Percentiles rank a stretch among this genome's conserved stretches.
Evolutionary conservation across 257 asterid species (phyloP).

Genomic region (Przewalskia tangutica): DNA sequence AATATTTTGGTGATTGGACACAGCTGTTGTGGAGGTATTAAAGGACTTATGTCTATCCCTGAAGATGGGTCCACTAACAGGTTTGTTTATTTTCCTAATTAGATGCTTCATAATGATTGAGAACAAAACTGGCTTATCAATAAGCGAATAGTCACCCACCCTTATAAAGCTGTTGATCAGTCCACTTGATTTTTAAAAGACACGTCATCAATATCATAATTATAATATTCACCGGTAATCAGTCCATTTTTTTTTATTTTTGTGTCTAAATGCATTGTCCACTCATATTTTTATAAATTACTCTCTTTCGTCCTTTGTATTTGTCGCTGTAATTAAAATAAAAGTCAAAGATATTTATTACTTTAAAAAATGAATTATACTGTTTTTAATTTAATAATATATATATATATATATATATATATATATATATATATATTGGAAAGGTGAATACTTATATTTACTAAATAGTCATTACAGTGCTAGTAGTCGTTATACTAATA

Average conservation of each 20-base stretch:
- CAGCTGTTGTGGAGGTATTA: slow-evolving; percentile 94
- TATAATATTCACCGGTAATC: too few species aligned
- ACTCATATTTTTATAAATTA: too few species aligned
- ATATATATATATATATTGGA: too few species aligned
- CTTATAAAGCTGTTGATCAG: not conserved
- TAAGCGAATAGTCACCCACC: not conserved
- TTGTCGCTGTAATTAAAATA: not conserved
- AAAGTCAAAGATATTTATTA: too few species aligned
- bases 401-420: too few species aligned
- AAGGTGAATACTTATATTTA: too few species aligned
- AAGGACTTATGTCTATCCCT: slow-evolving; percentile 79
- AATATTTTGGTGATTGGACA: slow-evolving; percentile 78
- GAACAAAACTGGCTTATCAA: not conserved
- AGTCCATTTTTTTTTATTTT: too few species aligned
- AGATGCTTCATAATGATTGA: not conserved
- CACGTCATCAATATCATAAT: not conserved
- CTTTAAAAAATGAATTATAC: too few species aligned
- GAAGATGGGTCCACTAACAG: slow-evolving; percentile 70
- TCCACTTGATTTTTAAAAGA: not conserved
- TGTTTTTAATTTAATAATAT: too few species aligned
- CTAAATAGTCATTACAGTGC: too few species aligned
- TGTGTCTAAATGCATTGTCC: too few species aligned
- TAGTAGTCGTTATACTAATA: too few species aligned
- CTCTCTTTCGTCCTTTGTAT: not conserved
- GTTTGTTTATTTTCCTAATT: slow-evolving; percentile 14